phyloP scores from a whole-genome alignment of 768 basidiomycete species.

The Collybiopsis luxurians region DNA sequence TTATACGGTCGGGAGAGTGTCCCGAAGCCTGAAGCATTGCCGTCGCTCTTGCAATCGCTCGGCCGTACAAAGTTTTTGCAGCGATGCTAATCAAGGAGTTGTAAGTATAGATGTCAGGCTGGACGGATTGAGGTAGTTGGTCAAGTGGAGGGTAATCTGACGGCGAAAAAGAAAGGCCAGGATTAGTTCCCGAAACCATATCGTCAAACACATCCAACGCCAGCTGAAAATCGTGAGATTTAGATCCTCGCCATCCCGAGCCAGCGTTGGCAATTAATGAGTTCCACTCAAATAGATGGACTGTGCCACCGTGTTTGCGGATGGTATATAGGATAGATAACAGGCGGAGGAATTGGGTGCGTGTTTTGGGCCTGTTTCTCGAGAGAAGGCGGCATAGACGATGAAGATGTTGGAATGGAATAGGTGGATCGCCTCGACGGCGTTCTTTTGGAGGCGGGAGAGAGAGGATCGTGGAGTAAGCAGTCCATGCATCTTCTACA shows the following conservation, averaged over 20 bases:
- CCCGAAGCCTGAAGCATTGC: conserved; percentile 53
- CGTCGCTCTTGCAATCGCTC: conserved; percentile 48
- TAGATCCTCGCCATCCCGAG: conserved; percentile 60
- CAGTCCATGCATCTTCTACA: conserved; percentile 35
- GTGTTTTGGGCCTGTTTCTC: conserved; percentile 50
- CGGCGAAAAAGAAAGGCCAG: conserved; percentile 30
- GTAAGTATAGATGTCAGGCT: conserved; percentile 69
- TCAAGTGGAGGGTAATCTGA: conserved; percentile 6
- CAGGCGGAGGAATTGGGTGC: conserved; percentile 58
- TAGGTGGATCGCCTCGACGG: conserved; percentile 18
- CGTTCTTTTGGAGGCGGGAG: conserved; percentile 19
- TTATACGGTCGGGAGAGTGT: conserved; percentile 56
- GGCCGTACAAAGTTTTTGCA: conserved; percentile 41
- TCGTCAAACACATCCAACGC: conserved; percentile 62
- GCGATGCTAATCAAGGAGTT: conserved; percentile 68
- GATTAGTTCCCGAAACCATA: conserved; percentile 45
- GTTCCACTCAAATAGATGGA: conserved; percentile 76
- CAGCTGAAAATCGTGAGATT: conserved; percentile 53
- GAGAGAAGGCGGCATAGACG: conserved; percentile 61
- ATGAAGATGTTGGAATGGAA: conserved; percentile 52
- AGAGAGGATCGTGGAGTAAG: conserved; percentile 35
- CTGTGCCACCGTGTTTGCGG: conserved; percentile 47
- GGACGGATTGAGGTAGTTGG: conserved; percentile 18
- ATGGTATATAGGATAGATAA: conserved; percentile 65
- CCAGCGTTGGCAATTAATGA: conserved; percentile 66